Evolutionary conservation across 495 filamentous ascomycete genomes (phyloP).

Genomic region (Neurospora cerealis): DNA sequence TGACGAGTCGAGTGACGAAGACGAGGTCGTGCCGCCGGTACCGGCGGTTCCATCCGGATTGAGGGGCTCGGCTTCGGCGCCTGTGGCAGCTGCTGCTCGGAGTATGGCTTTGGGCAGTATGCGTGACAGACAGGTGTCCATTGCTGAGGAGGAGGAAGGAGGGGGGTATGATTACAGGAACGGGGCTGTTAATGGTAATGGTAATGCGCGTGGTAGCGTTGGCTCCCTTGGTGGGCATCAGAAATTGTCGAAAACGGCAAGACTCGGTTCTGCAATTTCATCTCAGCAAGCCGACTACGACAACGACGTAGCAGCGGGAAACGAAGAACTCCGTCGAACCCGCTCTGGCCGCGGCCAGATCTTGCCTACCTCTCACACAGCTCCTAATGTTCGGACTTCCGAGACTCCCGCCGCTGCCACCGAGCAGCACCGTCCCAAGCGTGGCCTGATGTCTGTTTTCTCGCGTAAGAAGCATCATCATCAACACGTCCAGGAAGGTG

Average conservation of each 20-base stretch:
- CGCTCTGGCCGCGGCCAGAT: conserved; percentile 27
- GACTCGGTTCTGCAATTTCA: background rate
- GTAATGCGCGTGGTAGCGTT: background rate
- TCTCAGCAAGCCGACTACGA: background rate
- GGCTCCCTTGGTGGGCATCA: background rate
- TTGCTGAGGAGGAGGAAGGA: background rate
- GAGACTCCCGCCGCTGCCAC: background rate
- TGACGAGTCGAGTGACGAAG: conserved; percentile 74
- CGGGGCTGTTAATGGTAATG: background rate
- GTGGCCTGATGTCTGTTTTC: conserved; percentile 36
- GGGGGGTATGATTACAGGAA: background rate
- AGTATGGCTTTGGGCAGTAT: background rate
- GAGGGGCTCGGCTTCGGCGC: background rate
- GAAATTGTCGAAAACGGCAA: background rate
- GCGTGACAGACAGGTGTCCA: background rate
- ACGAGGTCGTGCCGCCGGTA: conserved; percentile 25
- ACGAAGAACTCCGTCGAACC: conserved; percentile 14
- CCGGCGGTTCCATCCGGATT: background rate
- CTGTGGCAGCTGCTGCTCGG: background rate
- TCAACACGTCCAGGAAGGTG: conserved; percentile 7
- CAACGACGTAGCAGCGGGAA: background rate
- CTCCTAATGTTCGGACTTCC: conserved; percentile 3
- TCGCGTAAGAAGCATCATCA: conserved; percentile 32
- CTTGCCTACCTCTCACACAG: conserved; percentile 15
- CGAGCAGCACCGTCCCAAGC: conserved; percentile 9